phyloP scores from a whole-genome alignment of 805 yeast genomes.

The Saccharomycopsis fermentans region DNA sequence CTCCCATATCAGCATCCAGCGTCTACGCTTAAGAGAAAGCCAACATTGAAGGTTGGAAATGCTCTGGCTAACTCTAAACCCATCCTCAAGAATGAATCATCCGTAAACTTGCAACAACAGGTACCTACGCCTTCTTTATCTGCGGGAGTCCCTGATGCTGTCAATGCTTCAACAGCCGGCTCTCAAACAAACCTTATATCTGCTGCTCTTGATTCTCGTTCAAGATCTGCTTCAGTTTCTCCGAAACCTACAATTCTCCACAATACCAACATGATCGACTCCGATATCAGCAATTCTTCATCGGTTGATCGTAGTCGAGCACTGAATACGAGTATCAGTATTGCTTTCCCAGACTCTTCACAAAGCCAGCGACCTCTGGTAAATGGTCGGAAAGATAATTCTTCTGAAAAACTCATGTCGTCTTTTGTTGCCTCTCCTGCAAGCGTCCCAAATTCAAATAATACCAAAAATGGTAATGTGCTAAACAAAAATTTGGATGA shows the following conservation, averaged over 20 bases:
- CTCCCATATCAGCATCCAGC: neutral
- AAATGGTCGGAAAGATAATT: no score
- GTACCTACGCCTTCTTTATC: neutral
- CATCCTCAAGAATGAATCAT: constrained; percentile 12
- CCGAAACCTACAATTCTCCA: neutral
- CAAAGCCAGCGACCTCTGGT: neutral
- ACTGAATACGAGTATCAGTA: neutral
- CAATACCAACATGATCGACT: neutral
- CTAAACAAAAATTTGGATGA: neutral
- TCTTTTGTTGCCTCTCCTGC: neutral
- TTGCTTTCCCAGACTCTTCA: neutral
- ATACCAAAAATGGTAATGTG: no score
- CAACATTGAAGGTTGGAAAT: constrained; percentile 15
- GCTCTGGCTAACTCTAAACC: constrained; percentile 7
- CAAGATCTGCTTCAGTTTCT: neutral
- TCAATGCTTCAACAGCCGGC: neutral
- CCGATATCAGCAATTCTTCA: neutral
- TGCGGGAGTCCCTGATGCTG: neutral
- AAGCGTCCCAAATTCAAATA: neutral
- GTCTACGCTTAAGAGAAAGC: constrained; percentile 1
- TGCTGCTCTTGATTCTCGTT: neutral
- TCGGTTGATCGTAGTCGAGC: neutral
- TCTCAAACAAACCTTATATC: neutral
- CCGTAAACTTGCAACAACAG: neutral
- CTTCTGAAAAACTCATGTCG: no score